These are phyloP conservation scores for Leccinum aurantiacum DNA, from an alignment of 768 basidiomycete genomes.

Conservation along the genomic window DNA sequence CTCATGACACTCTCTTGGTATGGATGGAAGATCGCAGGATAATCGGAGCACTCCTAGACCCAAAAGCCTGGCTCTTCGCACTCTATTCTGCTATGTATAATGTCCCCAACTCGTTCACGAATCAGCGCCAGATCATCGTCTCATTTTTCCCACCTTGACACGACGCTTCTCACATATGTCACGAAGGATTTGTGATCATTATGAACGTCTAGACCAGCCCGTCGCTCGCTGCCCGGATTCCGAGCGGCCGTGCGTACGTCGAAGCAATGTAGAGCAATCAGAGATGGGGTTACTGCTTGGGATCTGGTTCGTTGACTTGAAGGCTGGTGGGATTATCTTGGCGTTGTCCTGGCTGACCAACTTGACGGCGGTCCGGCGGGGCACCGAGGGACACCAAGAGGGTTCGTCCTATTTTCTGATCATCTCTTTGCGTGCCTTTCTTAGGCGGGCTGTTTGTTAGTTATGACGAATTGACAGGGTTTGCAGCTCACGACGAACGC, in stretches of 20 bases:
- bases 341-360: constrained; percentile 62
- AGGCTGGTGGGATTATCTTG: constrained; percentile 55
- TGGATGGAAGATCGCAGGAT: constrained; percentile 41
- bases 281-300: constrained; percentile 62
- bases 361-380: constrained; percentile 49
- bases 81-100: constrained; percentile 62
- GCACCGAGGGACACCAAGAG: constrained; percentile 51
- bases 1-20: neutral
- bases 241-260: constrained; percentile 63
- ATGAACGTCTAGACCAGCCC: constrained; percentile 69
- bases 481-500: constrained; percentile 49
- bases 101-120: constrained; percentile 65
- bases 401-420: constrained; percentile 37
- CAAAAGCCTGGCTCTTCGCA: constrained; percentile 77
- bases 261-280: constrained; percentile 59
- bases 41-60: constrained; percentile 64
- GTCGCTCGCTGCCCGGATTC: constrained; percentile 51
- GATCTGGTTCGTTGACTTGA: constrained; percentile 39
- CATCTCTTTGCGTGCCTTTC: neutral
- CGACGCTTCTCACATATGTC: constrained; percentile 68
- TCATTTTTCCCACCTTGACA: constrained; percentile 59
- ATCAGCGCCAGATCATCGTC: constrained; percentile 65
- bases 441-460: neutral
- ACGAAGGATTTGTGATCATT: constrained; percentile 61
- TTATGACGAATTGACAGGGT: neutral